phyloP scores from a whole-genome alignment of 805 yeast species.

The Ogataea pignaliae region DNA sequence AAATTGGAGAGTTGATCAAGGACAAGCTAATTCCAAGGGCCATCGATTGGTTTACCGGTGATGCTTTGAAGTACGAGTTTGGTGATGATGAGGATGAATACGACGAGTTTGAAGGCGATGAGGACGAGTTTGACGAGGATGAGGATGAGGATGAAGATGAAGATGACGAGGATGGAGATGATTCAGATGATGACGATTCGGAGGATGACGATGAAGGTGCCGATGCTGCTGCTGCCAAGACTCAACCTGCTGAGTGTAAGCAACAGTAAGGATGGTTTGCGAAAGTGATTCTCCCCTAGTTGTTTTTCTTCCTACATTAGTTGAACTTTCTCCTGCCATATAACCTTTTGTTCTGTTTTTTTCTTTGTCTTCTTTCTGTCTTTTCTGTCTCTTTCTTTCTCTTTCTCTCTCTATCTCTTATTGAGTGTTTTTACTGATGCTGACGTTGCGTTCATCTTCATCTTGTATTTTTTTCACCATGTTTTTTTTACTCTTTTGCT shows the following conservation, averaged over 20 bases:
- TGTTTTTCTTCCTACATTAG: too few relatives aligned
- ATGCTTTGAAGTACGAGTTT: constrained; percentile 77
- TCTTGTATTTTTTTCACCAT: too few relatives aligned
- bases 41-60: constrained; percentile 97
- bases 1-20: constrained; percentile 92
- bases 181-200: constrained; percentile 34
- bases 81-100: constrained; percentile 52
- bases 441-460: too few relatives aligned
- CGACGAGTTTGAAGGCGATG: constrained; percentile 55
- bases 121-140: constrained; percentile 58
- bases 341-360: not conserved
- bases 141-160: constrained; percentile 59
- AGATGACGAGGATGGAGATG: constrained; percentile 43
- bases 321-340: not conserved
- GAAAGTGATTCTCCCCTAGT: too few relatives aligned
- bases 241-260: constrained; percentile 74
- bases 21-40: constrained; percentile 96
- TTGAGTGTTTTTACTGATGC: too few relatives aligned
- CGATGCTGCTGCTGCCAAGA: constrained; percentile 35
- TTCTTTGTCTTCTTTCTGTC: too few relatives aligned
- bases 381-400: too few relatives aligned
- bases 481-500: too few relatives aligned
- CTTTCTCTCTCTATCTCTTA: too few relatives aligned
- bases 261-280: constrained; percentile 44
- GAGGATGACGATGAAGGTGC: constrained; percentile 32